phyloP scores from a whole-genome alignment of 163 green algal genomes.

The Coccomyxa subellipsoidea region DNA sequence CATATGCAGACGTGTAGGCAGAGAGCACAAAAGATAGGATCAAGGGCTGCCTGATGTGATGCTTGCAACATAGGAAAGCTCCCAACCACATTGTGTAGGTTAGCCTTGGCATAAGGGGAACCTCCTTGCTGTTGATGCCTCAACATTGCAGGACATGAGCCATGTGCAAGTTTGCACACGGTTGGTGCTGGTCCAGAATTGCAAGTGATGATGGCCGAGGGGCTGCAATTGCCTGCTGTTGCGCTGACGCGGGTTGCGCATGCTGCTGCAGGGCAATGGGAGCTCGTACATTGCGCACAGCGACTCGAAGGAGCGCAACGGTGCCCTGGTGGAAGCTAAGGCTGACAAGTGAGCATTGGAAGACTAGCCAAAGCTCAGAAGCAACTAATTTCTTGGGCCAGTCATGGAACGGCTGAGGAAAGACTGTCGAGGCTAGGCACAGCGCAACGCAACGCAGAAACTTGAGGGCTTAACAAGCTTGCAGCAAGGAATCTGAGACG shows the following conservation, averaged over 20 bases:
- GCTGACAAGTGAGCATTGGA: background rate
- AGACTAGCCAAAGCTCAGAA: background rate
- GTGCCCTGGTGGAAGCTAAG: background rate
- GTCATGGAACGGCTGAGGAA: background rate
- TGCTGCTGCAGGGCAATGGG: conserved; percentile 7
- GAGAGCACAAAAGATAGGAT: no score
- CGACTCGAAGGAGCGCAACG: background rate
- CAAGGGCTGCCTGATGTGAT: no score
- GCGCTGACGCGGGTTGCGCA: no score
- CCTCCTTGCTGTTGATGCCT: no score
- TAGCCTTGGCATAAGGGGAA: no score
- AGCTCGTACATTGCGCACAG: background rate
- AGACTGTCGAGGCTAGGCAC: background rate
- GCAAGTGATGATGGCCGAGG: background rate
- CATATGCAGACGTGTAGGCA: no score
- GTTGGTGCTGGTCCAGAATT: background rate
- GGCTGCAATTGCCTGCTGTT: background rate
- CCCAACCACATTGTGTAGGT: no score
- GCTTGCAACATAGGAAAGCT: no score
- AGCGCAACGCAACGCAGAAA: no score
- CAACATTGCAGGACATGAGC: no score
- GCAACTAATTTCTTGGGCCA: background rate
- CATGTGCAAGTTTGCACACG: no score
- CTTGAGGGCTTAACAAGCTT: background rate
- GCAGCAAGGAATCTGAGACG: background rate